phyloP scores from a whole-genome alignment of 1,284 basidiomycete genomes.

The Dichomitus squalens region DNA sequence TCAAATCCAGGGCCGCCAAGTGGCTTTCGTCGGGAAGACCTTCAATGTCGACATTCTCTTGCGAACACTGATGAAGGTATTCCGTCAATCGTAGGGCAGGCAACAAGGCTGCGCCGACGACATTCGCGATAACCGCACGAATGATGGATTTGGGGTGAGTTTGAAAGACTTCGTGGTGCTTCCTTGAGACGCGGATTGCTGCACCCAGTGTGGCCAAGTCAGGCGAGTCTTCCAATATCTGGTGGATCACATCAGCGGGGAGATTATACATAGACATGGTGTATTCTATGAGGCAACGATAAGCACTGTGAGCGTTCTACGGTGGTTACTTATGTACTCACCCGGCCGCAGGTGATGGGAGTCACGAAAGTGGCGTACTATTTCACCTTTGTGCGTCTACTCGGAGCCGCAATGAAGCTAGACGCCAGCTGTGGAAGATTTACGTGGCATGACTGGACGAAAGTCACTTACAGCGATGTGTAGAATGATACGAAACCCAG shows the following conservation, averaged over 20 bases:
- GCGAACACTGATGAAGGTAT: background rate
- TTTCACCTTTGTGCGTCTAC: too few species aligned
- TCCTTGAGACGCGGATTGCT: constrained; percentile 34
- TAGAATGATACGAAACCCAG: too few species aligned
- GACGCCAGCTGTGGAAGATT: too few species aligned
- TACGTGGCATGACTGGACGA: too few species aligned
- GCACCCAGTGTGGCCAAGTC: constrained; percentile 14
- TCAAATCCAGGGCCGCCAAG: background rate
- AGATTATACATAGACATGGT: constrained; percentile 6
- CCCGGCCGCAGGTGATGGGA: background rate
- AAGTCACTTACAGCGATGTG: too few species aligned
- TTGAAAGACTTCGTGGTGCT: constrained; percentile 36
- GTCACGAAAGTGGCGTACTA: background rate
- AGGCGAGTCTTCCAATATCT: constrained; percentile 8
- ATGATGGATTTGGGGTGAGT: constrained; percentile 35
- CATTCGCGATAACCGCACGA: constrained; percentile 36
- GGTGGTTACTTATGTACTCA: background rate
- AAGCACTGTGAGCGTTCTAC: background rate
- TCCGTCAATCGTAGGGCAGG: constrained; percentile 35
- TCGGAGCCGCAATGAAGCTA: too few species aligned
- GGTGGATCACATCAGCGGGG: constrained; percentile 16
- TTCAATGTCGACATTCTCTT: background rate
- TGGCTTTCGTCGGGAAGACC: constrained; percentile 4
- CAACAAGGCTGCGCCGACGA: constrained; percentile 35
- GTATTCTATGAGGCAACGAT: background rate